Conservation (phyloP, 108 stramenopile genomes). For the Stephanodiscus triporus region DNA sequence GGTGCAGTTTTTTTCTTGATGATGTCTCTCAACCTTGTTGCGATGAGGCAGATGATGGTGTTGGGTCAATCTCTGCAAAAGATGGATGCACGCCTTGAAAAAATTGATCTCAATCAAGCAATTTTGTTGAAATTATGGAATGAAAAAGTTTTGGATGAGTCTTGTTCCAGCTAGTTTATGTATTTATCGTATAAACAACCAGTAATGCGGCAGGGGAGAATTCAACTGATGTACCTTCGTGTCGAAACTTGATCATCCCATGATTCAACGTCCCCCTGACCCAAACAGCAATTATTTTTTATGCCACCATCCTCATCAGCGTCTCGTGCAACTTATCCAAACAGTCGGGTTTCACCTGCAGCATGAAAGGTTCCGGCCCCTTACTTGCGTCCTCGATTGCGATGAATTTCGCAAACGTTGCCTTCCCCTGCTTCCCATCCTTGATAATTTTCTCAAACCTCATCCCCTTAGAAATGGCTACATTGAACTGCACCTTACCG, state of each 20-base stretch:
- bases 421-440: conserved; percentile 14
- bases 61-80: conserved; percentile 21
- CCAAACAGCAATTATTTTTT: not conserved
- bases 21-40: conserved; percentile 20
- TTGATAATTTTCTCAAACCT: conserved; percentile 17
- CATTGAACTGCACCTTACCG: conserved; percentile 47
- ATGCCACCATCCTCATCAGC: not conserved
- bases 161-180: no score
- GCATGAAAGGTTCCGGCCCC: conserved; percentile 27
- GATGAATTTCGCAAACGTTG: conserved; percentile 10
- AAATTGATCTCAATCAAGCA: conserved; percentile 8
- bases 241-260: no score
- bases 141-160: not conserved
- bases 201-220: no score
- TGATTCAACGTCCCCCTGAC: not conserved
- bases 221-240: no score
- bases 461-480: conserved; percentile 34
- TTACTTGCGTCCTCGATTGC: conserved; percentile 29
- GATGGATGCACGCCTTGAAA: conserved; percentile 17
- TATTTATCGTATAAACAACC: no score
- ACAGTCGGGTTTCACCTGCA: conserved; percentile 21
- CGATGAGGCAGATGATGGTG: conserved; percentile 15
- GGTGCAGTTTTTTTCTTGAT: conserved; percentile 12
- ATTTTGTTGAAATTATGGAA: not conserved
- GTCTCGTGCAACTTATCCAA: conserved; percentile 17